Conservation (phyloP, 345 rosid species). For the Eucalyptus cloeziana region DNA sequence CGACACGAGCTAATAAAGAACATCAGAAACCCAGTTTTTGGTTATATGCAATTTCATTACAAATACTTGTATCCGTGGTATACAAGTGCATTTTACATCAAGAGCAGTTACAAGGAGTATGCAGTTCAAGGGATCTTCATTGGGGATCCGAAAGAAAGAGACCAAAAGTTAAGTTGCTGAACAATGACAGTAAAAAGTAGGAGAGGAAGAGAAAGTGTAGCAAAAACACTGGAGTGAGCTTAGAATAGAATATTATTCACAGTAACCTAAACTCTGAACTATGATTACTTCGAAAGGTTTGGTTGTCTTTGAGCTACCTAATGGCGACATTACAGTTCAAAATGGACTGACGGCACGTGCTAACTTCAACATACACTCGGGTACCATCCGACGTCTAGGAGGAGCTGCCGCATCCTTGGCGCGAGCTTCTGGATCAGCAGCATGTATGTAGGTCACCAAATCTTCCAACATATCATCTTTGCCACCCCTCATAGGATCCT, state of each 20-base stretch:
- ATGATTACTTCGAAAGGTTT: background rate
- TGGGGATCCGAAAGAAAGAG: background rate
- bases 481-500: slow-evolving; percentile 99
- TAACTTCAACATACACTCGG: slow-evolving; percentile 79
- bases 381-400: slow-evolving; percentile 83
- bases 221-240: background rate
- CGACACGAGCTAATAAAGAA: background rate
- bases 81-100: background rate
- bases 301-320: background rate
- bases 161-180: background rate
- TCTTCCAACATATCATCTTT: slow-evolving; percentile 81
- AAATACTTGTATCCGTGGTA: background rate
- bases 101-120: background rate
- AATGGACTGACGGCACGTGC: slow-evolving; percentile 89
- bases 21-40: background rate
- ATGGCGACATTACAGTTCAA: background rate
- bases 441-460: slow-evolving; percentile 49
- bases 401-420: slow-evolving; percentile 46
- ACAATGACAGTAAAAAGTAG: background rate
- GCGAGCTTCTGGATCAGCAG: slow-evolving; percentile 35
- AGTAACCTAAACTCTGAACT: background rate
- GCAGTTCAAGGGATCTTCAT: background rate
- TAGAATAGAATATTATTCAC: background rate
- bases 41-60: background rate
- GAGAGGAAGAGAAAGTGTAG: background rate